These are phyloP conservation scores for Cardiospermum halicacabum DNA, from an alignment of 345 rosid genomes.

Conservation along the genomic window DNA sequence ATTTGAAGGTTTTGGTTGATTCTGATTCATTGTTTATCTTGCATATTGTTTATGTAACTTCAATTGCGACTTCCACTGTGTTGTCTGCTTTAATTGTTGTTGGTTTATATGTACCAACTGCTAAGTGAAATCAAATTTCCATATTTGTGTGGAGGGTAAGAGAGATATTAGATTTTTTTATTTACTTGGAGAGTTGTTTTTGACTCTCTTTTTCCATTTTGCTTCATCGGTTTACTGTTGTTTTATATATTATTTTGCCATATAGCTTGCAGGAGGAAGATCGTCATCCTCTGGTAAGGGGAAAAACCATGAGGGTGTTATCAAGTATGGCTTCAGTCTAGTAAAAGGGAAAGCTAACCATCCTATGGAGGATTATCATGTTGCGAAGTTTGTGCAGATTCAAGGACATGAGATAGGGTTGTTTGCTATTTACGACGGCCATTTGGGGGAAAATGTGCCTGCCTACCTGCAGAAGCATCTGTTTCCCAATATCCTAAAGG, in stretches of 20 bases:
- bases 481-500: constrained; percentile 59
- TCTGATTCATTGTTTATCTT: too few species aligned
- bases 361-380: constrained; percentile 83
- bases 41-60: too few species aligned
- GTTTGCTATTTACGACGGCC: constrained; percentile 78
- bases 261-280: constrained; percentile 48
- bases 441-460: constrained; percentile 60
- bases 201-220: neutral
- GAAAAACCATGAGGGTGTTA: constrained; percentile 38
- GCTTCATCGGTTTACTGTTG: neutral
- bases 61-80: neutral
- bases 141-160: neutral
- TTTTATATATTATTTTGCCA: neutral
- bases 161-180: constrained; percentile 6
- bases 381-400: constrained; percentile 49
- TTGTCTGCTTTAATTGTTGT: neutral
- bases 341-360: constrained; percentile 62
- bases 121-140: neutral
- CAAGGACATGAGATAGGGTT: constrained; percentile 59
- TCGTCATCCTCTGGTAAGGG: constrained; percentile 66
- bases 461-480: constrained; percentile 64
- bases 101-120: neutral
- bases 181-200: neutral
- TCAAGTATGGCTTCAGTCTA: constrained; percentile 60
- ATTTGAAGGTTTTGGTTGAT: too few species aligned